Conservation (phyloP, 345 rosid genomes). For the Carallia pectinifolia region DNA sequence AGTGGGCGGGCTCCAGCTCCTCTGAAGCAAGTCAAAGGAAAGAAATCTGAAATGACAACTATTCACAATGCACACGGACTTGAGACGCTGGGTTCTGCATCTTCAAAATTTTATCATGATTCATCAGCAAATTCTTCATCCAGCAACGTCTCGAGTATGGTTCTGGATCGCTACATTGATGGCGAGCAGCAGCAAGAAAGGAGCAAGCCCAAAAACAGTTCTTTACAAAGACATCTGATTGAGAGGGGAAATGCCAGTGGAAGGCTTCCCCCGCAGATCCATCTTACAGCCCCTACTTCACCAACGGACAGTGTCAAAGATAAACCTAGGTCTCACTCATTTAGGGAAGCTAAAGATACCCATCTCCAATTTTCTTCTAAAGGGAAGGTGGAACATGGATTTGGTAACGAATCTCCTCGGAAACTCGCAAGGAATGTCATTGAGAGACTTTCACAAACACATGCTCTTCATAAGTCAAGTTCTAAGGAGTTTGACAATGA, state of each 20-base stretch:
- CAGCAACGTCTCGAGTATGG: conserved; percentile 71
- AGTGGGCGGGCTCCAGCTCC: conserved; percentile 48
- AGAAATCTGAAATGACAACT: conserved; percentile 38
- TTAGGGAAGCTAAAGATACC: conserved; percentile 62
- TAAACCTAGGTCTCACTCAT: conserved; percentile 63
- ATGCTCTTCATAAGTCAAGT: conserved; percentile 46
- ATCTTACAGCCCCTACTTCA: conserved; percentile 60
- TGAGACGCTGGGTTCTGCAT: conserved; percentile 35
- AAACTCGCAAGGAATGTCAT: conserved; percentile 82
- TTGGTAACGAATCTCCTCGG: conserved; percentile 71
- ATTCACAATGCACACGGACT: conserved; percentile 28
- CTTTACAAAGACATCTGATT: conserved; percentile 38
- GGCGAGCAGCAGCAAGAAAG: conserved; percentile 80
- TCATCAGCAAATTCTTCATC: conserved; percentile 74
- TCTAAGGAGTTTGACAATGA: conserved; percentile 38
- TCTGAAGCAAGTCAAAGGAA: conserved; percentile 51
- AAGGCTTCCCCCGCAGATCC: conserved; percentile 69
- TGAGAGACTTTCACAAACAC: conserved; percentile 72
- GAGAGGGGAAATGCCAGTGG: conserved; percentile 40
- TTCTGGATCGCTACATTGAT: conserved; percentile 88
- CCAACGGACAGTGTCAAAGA: conserved; percentile 49
- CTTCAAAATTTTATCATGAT: conserved; percentile 45
- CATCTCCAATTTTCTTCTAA: conserved; percentile 46
- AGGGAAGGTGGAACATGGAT: conserved; percentile 62
- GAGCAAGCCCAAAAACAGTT: conserved; percentile 43